phyloP scores from a whole-genome alignment of 352 stramenopile genomes.

The Pythium dissotocum region DNA sequence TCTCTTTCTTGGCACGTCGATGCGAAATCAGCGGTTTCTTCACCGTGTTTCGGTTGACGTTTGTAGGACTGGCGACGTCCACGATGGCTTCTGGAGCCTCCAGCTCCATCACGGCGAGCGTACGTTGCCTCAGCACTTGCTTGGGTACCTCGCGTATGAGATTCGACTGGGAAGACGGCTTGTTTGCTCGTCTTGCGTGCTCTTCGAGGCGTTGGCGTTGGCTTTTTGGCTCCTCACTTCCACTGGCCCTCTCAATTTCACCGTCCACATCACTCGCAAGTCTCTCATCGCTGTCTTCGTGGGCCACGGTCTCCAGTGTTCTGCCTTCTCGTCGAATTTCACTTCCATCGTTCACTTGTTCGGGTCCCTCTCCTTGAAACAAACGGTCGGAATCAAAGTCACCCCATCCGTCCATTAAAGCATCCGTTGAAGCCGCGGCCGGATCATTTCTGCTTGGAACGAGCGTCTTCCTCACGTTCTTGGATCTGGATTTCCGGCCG shows the following conservation, averaged over 20 bases:
- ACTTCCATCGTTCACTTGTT: not conserved
- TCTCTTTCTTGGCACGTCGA: not conserved
- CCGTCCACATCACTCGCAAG: not conserved
- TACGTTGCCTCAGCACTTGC: slow-evolving; percentile 37
- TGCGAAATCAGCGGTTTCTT: slow-evolving; percentile 17
- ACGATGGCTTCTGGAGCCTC: not conserved
- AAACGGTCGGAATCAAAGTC: slow-evolving; percentile 60
- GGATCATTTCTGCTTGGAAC: not conserved
- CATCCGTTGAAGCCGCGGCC: not conserved
- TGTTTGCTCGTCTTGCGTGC: slow-evolving; percentile 1
- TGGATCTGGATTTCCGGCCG: not conserved
- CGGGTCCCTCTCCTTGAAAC: slow-evolving; percentile 14
- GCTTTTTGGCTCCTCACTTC: not conserved
- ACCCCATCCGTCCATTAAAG: slow-evolving; percentile 46
- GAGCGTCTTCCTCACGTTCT: not conserved
- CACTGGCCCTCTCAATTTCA: not conserved
- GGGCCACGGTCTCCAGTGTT: not conserved
- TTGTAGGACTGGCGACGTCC: not conserved
- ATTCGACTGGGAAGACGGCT: slow-evolving; percentile 5
- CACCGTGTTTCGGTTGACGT: not conserved
- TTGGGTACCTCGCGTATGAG: slow-evolving; percentile 13
- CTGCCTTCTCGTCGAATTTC: not conserved
- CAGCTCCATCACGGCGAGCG: slow-evolving; percentile 35
- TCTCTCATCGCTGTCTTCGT: not conserved
- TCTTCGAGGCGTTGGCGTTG: slow-evolving; percentile 13